phyloP scores from a whole-genome alignment of 495 filamentous ascomycete genomes.

The Xylaria bambusicola region DNA sequence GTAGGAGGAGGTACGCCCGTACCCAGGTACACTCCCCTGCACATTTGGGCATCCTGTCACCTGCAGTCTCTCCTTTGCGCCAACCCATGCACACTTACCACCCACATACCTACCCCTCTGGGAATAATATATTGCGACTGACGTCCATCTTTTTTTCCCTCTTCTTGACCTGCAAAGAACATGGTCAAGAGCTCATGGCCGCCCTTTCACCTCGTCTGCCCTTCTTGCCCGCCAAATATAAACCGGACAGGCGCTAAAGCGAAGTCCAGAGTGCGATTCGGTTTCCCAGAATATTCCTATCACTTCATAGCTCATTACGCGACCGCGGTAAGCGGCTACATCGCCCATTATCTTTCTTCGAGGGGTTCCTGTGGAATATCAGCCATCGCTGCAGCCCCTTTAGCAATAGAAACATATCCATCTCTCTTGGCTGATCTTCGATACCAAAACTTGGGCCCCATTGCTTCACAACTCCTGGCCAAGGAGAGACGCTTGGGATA shows the following conservation, averaged over 20 bases:
- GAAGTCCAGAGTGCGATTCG: neutral
- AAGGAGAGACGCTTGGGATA: constrained; percentile 10
- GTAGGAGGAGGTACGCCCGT: no score
- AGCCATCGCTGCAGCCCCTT: neutral
- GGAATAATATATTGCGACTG: constrained; percentile 20
- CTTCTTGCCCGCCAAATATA: neutral
- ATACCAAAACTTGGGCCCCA: neutral
- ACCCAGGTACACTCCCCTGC: constrained; percentile 10
- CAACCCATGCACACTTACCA: constrained; percentile 5
- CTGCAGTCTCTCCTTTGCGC: constrained; percentile 13
- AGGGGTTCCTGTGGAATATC: no score
- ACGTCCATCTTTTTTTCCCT: constrained; percentile 15
- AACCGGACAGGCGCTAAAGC: neutral
- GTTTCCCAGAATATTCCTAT: neutral
- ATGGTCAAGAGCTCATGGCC: neutral
- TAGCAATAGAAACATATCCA: neutral
- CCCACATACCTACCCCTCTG: constrained; percentile 16
- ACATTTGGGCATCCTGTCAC: constrained; percentile 13
- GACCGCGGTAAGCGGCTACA: constrained; percentile 12
- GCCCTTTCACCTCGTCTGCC: neutral
- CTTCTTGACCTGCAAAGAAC: neutral
- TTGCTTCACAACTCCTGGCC: neutral
- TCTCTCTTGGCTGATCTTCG: neutral
- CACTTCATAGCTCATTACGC: neutral
- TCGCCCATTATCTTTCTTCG: neutral